Conservation (phyloP, 2,329 filamentous ascomycete species). For the Fusarium subglutinans region DNA sequence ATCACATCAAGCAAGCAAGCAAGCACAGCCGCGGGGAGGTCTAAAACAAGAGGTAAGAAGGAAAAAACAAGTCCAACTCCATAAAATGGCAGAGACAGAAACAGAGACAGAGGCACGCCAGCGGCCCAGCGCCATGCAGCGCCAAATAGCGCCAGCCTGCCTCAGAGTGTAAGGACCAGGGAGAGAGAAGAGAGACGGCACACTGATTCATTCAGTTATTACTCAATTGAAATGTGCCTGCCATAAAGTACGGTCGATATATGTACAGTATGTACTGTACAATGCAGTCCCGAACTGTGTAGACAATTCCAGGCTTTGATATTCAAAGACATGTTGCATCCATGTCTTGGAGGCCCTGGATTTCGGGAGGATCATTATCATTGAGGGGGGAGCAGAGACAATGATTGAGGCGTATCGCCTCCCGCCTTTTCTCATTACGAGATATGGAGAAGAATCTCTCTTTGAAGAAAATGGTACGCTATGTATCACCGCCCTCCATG, state of each 20-base stretch:
- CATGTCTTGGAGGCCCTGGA: slow-evolving; percentile 26
- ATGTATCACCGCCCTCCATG: neutral
- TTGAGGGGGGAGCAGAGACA: slow-evolving; percentile 28
- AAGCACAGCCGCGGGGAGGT: slow-evolving; percentile 17
- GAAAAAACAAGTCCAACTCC: slow-evolving; percentile 3
- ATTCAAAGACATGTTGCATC: slow-evolving; percentile 18
- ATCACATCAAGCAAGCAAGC: neutral
- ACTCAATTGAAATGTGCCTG: slow-evolving; percentile 20
- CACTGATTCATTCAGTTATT: slow-evolving; percentile 26
- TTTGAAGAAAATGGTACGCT: neutral
- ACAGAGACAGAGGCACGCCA: slow-evolving; percentile 9
- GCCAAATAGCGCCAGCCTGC: slow-evolving; percentile 30
- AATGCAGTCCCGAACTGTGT: neutral
- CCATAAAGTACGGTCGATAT: neutral
- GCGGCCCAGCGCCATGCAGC: slow-evolving; percentile 31
- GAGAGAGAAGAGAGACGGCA: neutral
- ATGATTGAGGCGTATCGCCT: slow-evolving; percentile 31
- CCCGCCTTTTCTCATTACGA: neutral
- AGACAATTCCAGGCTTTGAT: slow-evolving; percentile 33
- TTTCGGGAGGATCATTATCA: slow-evolving; percentile 26
- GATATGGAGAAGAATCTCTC: neutral
- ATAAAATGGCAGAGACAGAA: neutral
- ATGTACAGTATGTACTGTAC: neutral
- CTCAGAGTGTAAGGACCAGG: slow-evolving; percentile 16
- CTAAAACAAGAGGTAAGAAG: slow-evolving; percentile 19